Evolutionary conservation across 1,284 basidiomycete species (phyloP).

Genomic region (Trichosporon ovoides): DNA sequence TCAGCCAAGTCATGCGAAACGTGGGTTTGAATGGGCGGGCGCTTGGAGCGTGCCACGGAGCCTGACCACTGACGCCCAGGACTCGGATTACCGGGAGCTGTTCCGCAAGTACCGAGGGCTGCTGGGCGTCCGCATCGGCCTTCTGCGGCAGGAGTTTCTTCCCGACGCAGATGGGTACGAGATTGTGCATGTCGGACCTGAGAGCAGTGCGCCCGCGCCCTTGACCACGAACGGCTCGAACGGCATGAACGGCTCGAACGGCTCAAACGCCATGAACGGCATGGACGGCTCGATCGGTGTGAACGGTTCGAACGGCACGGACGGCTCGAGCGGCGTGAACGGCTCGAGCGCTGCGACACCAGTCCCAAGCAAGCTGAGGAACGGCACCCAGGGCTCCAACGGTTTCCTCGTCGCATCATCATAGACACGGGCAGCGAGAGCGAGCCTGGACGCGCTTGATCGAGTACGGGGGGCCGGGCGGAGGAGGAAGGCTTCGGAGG

Average conservation of each 20-base stretch:
- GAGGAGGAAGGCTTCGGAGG: neutral
- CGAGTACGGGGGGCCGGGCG: neutral
- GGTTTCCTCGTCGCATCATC: neutral
- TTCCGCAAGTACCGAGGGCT: slow-evolving; percentile 2
- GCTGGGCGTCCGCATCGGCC: slow-evolving; percentile 2
- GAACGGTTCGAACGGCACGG: neutral
- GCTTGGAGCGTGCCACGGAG: neutral
- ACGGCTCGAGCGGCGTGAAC: neutral
- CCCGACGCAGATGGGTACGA: slow-evolving; percentile 1
- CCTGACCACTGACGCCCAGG: neutral
- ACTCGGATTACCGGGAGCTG: slow-evolving; percentile 2
- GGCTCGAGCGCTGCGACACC: neutral
- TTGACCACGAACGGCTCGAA: neutral
- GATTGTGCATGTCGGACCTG: slow-evolving; percentile 1
- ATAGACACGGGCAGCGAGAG: neutral
- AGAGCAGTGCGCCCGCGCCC: neutral
- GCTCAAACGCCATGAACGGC: neutral
- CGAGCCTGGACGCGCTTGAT: neutral
- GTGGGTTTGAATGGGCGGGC: neutral
- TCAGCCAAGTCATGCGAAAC: slow-evolving; percentile 2
- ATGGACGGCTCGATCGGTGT: neutral
- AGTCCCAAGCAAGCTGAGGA: neutral
- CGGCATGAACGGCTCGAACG: neutral
- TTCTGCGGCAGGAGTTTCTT: neutral
- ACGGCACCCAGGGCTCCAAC: neutral